A percentile compares a stretch with the other conserved stretches of the same genome.
Conservation (phyloP, 108 stramenopile genomes). For the Chaetoceros muelleri region DNA sequence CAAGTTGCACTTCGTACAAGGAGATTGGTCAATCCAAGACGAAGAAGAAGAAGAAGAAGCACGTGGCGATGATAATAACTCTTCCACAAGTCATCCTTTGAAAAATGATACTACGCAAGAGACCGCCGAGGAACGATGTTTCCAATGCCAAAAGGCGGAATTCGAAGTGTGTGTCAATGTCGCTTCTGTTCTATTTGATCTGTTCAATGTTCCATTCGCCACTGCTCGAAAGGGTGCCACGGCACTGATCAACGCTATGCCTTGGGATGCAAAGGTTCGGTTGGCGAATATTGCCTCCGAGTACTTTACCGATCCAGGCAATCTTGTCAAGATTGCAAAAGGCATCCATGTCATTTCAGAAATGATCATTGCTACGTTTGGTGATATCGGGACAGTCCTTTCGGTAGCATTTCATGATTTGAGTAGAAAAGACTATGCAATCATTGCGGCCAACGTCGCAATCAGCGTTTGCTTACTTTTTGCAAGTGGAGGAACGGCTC, state of each 20-base stretch:
- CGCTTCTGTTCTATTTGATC: neutral
- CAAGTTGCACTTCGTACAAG: neutral
- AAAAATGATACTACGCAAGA: no score
- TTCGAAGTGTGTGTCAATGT: neutral
- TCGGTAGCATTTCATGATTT: neutral
- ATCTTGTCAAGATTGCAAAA: neutral
- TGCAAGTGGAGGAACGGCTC: neutral
- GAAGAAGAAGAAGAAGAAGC: no score
- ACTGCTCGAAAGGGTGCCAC: neutral
- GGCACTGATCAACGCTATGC: neutral
- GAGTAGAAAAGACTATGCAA: neutral
- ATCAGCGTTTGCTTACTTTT: neutral
- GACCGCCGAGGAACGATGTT: no score
- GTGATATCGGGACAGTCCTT: neutral
- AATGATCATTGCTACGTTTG: neutral
- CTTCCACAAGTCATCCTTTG: no score
- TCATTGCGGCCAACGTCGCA: neutral
- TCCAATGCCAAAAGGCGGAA: neutral
- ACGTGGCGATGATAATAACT: no score
- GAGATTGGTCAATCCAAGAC: neutral
- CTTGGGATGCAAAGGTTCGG: neutral
- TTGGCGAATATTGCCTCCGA: neutral
- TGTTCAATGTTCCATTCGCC: neutral
- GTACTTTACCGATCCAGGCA: neutral
- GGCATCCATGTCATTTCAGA: neutral